These are phyloP conservation scores for Trichoderma virens DNA, from an alignment of 495 filamentous ascomycete genomes.

Conservation along the genomic window DNA sequence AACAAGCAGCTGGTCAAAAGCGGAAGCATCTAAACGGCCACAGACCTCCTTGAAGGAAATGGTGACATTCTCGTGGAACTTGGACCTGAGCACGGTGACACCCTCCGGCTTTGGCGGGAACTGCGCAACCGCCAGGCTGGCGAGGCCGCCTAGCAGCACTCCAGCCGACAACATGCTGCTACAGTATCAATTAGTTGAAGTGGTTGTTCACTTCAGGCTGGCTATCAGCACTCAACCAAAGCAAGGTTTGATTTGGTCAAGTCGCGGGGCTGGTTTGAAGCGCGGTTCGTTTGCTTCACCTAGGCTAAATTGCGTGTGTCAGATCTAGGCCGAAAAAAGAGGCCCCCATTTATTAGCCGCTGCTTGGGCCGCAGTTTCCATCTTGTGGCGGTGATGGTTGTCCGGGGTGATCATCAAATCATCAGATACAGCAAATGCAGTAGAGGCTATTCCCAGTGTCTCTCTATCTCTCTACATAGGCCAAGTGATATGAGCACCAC, in stretches of 20 bases:
- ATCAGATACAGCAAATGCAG: too few species aligned
- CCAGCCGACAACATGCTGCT: conserved; percentile 1
- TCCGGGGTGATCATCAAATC: too few species aligned
- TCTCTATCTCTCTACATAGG: too few species aligned
- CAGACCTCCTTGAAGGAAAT: conserved; percentile 57
- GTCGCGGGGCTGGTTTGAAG: neutral
- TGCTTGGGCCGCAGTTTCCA: too few species aligned
- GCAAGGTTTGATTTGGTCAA: too few species aligned
- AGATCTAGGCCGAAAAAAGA: neutral
- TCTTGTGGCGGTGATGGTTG: too few species aligned
- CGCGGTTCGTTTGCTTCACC: neutral
- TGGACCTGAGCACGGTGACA: conserved; percentile 45
- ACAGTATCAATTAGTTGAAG: neutral
- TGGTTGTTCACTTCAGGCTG: too few species aligned
- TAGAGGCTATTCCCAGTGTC: too few species aligned
- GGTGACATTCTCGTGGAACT: conserved; percentile 46
- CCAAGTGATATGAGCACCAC: too few species aligned
- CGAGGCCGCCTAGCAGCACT: conserved; percentile 3
- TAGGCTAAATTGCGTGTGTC: neutral
- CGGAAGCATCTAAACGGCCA: neutral
- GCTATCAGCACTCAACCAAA: too few species aligned
- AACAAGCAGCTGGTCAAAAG: neutral
- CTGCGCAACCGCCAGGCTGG: conserved; percentile 41
- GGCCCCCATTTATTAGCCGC: neutral
- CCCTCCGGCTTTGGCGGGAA: conserved; percentile 28